Percentiles rank a stretch among this genome's conserved stretches.
These are phyloP conservation scores for Pseudogymnoascus sp. DNA, from an alignment of 2,329 filamentous ascomycete genomes.

Conservation along the genomic window DNA sequence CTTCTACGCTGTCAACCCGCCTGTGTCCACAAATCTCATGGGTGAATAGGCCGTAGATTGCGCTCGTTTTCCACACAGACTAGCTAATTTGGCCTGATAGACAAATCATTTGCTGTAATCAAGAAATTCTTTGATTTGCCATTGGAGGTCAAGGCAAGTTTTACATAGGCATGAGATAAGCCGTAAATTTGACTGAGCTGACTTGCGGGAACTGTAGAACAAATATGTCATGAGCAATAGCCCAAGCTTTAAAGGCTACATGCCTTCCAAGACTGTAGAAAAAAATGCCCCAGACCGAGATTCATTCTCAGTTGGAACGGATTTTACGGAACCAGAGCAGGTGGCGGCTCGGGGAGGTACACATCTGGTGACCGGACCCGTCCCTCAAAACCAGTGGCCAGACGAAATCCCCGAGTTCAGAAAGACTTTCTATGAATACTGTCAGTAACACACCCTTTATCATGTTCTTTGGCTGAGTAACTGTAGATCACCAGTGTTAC, in stretches of 20 bases:
- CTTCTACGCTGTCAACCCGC: constrained; percentile 25
- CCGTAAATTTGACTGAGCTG: not conserved
- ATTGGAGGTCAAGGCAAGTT: constrained; percentile 12
- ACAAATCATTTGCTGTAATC: constrained; percentile 10
- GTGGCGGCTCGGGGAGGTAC: not conserved
- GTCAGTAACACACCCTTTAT: not conserved
- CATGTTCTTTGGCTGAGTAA: not conserved
- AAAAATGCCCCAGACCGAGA: not conserved
- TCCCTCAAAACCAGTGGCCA: constrained; percentile 5
- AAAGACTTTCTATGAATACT: not conserved
- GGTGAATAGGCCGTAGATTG: not conserved
- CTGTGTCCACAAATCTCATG: not conserved
- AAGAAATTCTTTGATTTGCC: constrained; percentile 9
- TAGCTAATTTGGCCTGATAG: not conserved
- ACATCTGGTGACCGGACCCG: not conserved
- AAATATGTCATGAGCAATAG: not conserved
- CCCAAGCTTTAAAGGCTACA: not conserved
- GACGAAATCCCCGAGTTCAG: not conserved
- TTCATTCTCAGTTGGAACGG: not conserved
- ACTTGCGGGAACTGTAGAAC: not conserved
- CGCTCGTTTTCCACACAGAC: not conserved
- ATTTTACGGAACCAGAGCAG: not conserved
- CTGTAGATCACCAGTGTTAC: not conserved
- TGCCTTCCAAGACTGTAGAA: not conserved
- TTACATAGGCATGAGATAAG: not conserved